Conservation (phyloP, 176 grass and related monocot genomes). For the Oryza meyeriana region DNA sequence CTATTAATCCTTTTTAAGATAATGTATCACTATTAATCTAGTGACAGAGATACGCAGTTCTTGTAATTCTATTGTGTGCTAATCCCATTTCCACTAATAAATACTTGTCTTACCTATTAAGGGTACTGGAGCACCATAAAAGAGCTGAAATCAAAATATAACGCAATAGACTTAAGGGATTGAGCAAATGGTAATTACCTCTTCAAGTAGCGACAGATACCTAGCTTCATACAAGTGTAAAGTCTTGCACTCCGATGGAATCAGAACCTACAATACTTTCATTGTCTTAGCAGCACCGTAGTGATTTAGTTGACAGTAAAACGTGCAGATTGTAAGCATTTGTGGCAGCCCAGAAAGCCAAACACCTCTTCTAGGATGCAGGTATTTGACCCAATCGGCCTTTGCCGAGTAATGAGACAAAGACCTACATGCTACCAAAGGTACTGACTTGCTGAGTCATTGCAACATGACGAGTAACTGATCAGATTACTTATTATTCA, state of each 20-base stretch:
- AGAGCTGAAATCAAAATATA: constrained; percentile 25
- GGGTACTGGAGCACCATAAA: not conserved
- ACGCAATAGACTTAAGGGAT: not conserved
- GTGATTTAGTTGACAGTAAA: constrained; percentile 1
- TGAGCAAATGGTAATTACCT: constrained; percentile 49
- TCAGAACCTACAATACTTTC: constrained; percentile 64
- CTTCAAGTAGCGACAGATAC: constrained; percentile 84
- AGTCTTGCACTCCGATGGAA: constrained; percentile 90
- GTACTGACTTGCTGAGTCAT: not conserved
- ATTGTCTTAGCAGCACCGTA: constrained; percentile 18
- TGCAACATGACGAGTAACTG: not conserved
- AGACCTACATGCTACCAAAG: not conserved
- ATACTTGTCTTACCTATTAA: not conserved
- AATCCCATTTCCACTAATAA: constrained; percentile 6
- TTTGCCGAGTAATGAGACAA: not conserved
- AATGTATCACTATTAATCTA: constrained; percentile 8
- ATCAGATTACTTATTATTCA: constrained; percentile 1
- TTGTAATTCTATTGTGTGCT: not conserved
- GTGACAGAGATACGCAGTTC: not conserved
- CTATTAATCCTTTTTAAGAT: too few relatives aligned
- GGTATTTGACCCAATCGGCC: not conserved
- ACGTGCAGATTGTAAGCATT: not conserved
- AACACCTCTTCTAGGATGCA: not conserved
- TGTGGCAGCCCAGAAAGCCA: not conserved
- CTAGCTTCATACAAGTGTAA: constrained; percentile 96